phyloP scores from a whole-genome alignment of 345 rosid species.

The Syzygium oleosum region DNA sequence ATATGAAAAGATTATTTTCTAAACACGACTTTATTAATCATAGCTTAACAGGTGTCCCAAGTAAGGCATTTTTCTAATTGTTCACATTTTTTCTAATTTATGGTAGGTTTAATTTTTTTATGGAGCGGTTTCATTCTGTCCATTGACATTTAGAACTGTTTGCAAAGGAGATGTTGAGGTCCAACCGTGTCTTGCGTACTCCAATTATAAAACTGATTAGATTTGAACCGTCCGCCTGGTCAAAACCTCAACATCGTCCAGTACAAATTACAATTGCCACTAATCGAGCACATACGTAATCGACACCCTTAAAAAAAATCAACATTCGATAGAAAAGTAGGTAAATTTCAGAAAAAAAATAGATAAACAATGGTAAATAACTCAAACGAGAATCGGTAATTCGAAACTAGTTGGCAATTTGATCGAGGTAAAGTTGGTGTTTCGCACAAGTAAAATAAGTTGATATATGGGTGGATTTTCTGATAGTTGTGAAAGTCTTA shows the following conservation, averaged over 20 bases:
- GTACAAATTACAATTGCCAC: too few species aligned
- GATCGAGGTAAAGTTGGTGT: background rate
- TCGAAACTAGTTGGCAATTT: background rate
- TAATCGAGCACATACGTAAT: too few species aligned
- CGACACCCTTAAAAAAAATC: too few species aligned
- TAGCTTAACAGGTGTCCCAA: background rate
- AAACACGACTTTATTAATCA: background rate
- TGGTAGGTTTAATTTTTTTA: too few species aligned
- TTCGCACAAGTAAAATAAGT: background rate
- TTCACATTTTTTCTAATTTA: background rate
- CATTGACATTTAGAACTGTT: too few species aligned
- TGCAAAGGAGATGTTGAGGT: too few species aligned
- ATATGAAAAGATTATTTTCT: background rate
- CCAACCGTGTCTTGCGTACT: too few species aligned
- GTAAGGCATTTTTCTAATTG: background rate
- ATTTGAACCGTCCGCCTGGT: too few species aligned
- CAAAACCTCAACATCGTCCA: too few species aligned
- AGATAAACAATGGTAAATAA: background rate
- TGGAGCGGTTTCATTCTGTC: too few species aligned
- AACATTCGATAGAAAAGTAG: background rate
- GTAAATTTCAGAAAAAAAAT: background rate
- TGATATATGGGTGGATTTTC: background rate
- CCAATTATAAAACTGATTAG: too few species aligned
- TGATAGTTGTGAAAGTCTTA: background rate
- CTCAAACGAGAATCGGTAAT: background rate